Conservation (phyloP, 169 alveolate genomes). For the Plasmodium fragile region DNA sequence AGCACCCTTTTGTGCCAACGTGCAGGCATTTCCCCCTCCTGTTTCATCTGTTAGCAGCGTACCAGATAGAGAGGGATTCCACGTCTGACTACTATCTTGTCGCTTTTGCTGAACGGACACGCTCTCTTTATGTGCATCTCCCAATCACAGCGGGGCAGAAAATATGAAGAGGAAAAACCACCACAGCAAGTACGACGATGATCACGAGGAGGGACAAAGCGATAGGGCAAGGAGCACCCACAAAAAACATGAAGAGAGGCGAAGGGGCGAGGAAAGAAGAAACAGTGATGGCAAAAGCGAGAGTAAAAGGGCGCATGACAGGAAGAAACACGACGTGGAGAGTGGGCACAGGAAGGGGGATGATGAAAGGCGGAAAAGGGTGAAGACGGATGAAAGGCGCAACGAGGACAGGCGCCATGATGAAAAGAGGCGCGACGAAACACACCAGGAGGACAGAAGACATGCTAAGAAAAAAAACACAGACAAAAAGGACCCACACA, state of each 20-base stretch:
- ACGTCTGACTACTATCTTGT: background rate
- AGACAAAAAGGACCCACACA: constrained; percentile 14
- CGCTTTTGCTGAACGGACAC: background rate
- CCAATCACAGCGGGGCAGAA: background rate
- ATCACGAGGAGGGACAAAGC: constrained; percentile 20
- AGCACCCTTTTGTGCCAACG: background rate
- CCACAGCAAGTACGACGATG: constrained; percentile 13
- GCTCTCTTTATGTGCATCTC: background rate
- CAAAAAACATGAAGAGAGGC: constrained; percentile 18
- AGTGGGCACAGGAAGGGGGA: background rate
- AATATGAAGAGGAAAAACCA: constrained; percentile 26
- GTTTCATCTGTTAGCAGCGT: background rate
- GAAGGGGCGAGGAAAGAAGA: background rate
- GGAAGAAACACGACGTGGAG: constrained; percentile 13
- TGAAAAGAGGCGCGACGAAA: background rate
- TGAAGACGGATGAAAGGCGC: constrained; percentile 28
- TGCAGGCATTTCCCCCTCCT: background rate
- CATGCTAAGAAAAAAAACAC: background rate
- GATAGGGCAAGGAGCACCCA: constrained; percentile 18
- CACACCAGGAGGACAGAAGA: background rate
- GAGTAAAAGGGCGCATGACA: background rate
- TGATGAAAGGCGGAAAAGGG: constrained; percentile 31
- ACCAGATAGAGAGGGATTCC: too few relatives aligned
- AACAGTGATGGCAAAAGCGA: constrained; percentile 28
- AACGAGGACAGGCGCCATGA: background rate